Conservation (phyloP, 768 basidiomycete species). For the Leccinum barrowsii region DNA sequence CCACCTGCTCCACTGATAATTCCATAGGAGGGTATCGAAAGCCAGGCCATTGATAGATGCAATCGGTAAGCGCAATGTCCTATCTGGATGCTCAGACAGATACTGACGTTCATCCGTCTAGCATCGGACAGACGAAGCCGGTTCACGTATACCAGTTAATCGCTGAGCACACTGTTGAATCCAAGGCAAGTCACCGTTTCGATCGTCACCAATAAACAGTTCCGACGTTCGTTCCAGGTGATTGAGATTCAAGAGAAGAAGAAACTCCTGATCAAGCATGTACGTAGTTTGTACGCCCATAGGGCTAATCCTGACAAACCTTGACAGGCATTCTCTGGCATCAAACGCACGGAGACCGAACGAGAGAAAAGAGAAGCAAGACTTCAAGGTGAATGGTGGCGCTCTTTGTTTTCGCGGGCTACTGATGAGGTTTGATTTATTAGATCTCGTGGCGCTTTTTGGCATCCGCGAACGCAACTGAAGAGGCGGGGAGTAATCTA, state of each 20-base stretch:
- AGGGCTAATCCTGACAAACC: not conserved
- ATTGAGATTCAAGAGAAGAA: conserved; percentile 87
- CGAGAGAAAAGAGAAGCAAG: conserved; percentile 78
- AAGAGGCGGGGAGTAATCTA: not conserved
- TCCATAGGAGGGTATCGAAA: conserved; percentile 72
- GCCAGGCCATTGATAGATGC: conserved; percentile 77
- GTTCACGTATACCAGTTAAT: conserved; percentile 90
- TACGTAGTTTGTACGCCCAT: conserved; percentile 23
- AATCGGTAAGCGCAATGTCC: conserved; percentile 49
- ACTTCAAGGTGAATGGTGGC: conserved; percentile 56
- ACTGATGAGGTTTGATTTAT: not conserved
- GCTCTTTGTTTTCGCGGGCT: not conserved
- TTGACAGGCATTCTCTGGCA: conserved; percentile 78
- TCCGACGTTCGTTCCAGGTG: conserved; percentile 38
- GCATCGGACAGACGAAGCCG: conserved; percentile 77
- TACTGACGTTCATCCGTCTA: conserved; percentile 13
- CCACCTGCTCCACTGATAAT: conserved; percentile 8
- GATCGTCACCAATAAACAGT: not conserved
- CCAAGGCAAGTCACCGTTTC: conserved; percentile 51
- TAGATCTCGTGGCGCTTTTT: conserved; percentile 62
- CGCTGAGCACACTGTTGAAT: conserved; percentile 85
- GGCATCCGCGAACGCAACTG: conserved; percentile 35
- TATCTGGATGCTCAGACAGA: not conserved
- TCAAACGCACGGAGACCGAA: conserved; percentile 68
- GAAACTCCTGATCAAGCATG: conserved; percentile 75